Base-by-base conservation (phyloP, 257 asterid genomes). In the Rauvolfia tetraphylla region DNA sequence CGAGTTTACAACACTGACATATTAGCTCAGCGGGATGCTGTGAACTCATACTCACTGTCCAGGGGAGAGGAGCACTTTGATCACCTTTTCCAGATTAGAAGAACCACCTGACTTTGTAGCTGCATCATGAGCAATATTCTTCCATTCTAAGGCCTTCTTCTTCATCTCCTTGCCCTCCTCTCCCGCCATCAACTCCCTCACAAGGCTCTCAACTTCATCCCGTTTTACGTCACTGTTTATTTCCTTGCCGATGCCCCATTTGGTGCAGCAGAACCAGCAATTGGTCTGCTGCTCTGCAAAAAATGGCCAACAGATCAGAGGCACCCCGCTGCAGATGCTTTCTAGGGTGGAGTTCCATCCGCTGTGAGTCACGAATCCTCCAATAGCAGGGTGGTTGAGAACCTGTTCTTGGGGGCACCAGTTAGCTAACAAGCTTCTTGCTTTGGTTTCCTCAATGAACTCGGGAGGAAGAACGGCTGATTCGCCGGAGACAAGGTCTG, bases 361-460 rank as follows among this genome's bases (percentile, higher is more conserved):
- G 14, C 39, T 69, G 7, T 84, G 88, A 0, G 85, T 81, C 41
- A 81, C 73, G 22, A 84, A 84, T 7, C 78, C 83, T 22, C 86
- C 82, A 1, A 82, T 34, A 1, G 88, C 72, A 0, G 81, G 82
- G 65, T 79, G 84, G 18, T 20, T 61, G 17, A 84, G 57, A 12
- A 84, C 84, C 27, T 69, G 67, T 70, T 84, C 82, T 57, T 84
- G 86, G 53, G 75, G 80, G 46, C 86, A 79, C 88, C 88, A 84
- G 13, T 75, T 70, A 6, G 79, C 57, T 31, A 84, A 17, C 10
- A 79, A 27, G 3, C 85, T 71, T 59, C 84, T 73, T 8, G 65
- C 74, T 36, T 74, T 79, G 1, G 74, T 73, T 69, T 76, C 84
- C 27, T 23, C 70, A 17, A 79, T 42, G 22, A 84, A 84, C 14